Evolutionary conservation across 306 rosid genomes (phyloP), one percentile per base, ranked within the genome.

Genomic region (Arachis stenosperma): DNA sequence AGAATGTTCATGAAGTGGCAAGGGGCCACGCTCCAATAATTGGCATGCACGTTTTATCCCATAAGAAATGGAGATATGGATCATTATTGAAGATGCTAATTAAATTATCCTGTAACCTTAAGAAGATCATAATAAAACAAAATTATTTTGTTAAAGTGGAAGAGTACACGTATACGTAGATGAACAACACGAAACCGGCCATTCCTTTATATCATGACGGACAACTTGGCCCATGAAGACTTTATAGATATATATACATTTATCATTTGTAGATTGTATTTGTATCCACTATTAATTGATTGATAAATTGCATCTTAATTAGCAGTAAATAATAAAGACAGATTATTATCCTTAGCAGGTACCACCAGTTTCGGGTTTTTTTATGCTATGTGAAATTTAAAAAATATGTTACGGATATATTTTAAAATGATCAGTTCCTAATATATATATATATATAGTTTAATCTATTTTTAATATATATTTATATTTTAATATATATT

Each of bases 1-100:
- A 33, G 65, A 77, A 69, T 70, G 52, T 46, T 62, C 37, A 63
- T 39, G 67, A 65, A 62, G 27, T 53, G 75, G 65, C 12, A 57
- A 36, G 13, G 9, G 57, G 50, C 44, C 40, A 27, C 60, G 44
- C 55, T 43, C 46, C 44, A 75, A 42, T 70, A 56, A 54, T 61
- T 70, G 43, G 29, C 75, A 73, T 64, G 81, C 75, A 70, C 44
- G 43, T 36, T 54, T 65, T 11, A 30, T 15, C 14, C 58, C 37
- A 60, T 36, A 62, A 5, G 43, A 14, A 51, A 48, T 47, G n/a
- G 29, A 47, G 7, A 43, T 14, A 63, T 4, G 47, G 72, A 15
- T 5, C 17, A 56, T 37, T 9, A 57, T 71, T 29, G 41, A 73
- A 10, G 30, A 73, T 66, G 63, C 42, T 9, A 12, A 73, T 41